Conservation (phyloP, 768 basidiomycete genomes). For the Kwoniella dejecticola region DNA sequence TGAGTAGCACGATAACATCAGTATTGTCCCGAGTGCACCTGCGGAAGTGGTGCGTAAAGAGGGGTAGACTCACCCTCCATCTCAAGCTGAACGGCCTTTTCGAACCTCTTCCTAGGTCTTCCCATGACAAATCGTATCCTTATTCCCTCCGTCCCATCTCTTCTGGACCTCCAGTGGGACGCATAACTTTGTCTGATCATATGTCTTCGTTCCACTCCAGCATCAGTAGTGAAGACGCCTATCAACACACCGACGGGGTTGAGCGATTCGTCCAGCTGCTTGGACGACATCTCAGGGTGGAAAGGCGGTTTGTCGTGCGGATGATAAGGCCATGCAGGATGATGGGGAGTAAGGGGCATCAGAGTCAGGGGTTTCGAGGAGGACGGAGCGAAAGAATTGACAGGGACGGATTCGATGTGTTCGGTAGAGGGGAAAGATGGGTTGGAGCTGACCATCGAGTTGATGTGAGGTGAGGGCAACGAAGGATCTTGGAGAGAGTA, state of each 20-base stretch:
- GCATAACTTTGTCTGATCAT: slow-evolving; percentile 87
- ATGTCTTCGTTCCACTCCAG: slow-evolving; percentile 78
- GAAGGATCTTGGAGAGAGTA: slow-evolving; percentile 37
- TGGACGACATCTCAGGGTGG: slow-evolving; percentile 21
- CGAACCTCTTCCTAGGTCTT: slow-evolving; percentile 76
- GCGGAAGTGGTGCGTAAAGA: background rate
- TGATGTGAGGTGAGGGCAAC: slow-evolving; percentile 41
- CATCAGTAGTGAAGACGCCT: slow-evolving; percentile 88
- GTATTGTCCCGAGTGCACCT: background rate
- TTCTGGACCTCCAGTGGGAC: slow-evolving; percentile 71
- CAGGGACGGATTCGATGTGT: slow-evolving; percentile 38
- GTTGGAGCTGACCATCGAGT: slow-evolving; percentile 54
- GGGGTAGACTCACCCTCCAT: slow-evolving; percentile 73
- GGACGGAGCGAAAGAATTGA: slow-evolving; percentile 56
- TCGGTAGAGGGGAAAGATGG: slow-evolving; percentile 18
- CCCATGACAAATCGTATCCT: slow-evolving; percentile 88
- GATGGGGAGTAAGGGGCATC: slow-evolving; percentile 40
- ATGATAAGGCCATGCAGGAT: slow-evolving; percentile 44
- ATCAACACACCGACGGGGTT: slow-evolving; percentile 83
- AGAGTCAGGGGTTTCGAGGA: slow-evolving; percentile 36
- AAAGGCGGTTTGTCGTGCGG: slow-evolving; percentile 34
- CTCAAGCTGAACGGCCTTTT: slow-evolving; percentile 76
- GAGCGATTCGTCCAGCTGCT: slow-evolving; percentile 68
- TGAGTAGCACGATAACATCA: slow-evolving; percentile 14
- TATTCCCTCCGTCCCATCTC: slow-evolving; percentile 75